Conservation (phyloP, 148 eudicot species). For the Chenopodium berlandieri region DNA sequence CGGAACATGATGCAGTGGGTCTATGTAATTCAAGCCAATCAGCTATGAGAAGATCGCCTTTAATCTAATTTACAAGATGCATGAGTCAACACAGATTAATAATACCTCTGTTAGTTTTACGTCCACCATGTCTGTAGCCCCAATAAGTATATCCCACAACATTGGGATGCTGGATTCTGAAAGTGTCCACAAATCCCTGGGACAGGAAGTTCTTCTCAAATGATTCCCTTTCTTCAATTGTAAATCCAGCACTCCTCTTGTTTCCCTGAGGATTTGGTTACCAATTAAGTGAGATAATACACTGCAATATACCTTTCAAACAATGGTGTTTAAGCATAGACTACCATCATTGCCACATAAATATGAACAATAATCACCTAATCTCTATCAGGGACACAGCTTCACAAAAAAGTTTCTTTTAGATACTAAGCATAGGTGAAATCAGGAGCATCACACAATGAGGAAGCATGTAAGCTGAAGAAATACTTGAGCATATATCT, state of each 20-base stretch:
- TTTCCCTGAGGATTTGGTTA: constrained; percentile 59
- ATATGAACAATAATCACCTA: neutral
- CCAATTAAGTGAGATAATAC: neutral
- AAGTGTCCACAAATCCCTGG: constrained; percentile 85
- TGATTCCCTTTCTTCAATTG: constrained; percentile 87
- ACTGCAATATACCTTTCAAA: neutral
- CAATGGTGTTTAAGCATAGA: neutral
- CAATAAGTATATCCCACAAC: constrained; percentile 93
- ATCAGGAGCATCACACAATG: neutral
- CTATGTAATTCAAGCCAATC: neutral
- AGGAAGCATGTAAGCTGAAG: neutral
- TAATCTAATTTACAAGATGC: neutral
- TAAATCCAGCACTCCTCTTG: constrained; percentile 93
- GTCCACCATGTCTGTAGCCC: constrained; percentile 92
- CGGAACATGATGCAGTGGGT: neutral
- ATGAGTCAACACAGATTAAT: neutral
- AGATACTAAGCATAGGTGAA: neutral
- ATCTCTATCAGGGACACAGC: too few relatives aligned
- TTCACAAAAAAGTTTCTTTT: too few relatives aligned
- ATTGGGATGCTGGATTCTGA: constrained; percentile 81
- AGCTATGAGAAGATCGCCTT: neutral
- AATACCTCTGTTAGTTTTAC: constrained; percentile 80
- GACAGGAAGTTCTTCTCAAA: constrained; percentile 67
- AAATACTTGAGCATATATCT: neutral
- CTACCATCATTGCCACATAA: neutral